phyloP scores from a whole-genome alignment of 2,329 filamentous ascomycete genomes.

The Westerdykella aurantiaca region DNA sequence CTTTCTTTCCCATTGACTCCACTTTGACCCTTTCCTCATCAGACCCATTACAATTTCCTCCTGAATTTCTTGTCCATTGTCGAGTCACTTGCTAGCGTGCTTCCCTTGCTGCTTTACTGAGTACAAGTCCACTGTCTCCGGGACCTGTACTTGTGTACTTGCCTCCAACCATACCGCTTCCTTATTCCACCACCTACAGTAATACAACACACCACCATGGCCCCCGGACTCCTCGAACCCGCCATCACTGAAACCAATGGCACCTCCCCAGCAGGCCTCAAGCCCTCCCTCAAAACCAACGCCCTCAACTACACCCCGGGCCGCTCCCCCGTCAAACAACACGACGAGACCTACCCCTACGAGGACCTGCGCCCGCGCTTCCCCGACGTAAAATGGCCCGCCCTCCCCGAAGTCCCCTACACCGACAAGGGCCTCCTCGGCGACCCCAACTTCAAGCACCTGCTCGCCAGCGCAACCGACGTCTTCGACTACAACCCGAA shows the following conservation, averaged over 20 bases:
- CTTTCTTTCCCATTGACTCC: no score
- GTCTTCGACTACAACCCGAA: conserved; percentile 54
- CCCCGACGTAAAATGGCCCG: conserved; percentile 49
- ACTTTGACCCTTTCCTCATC: no score
- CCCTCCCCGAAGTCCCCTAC: conserved; percentile 46
- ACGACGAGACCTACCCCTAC: conserved; percentile 46
- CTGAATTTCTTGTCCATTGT: no score
- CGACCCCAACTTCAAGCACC: conserved; percentile 50
- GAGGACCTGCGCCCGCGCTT: conserved; percentile 50
- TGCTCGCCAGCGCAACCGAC: conserved; percentile 48
- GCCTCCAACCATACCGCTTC: no score
- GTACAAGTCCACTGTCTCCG: no score
- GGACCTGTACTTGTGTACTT: no score
- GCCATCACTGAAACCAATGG: conserved; percentile 11
- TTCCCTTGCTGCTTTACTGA: no score
- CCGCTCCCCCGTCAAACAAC: conserved; percentile 40
- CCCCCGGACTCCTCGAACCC: conserved; percentile 31
- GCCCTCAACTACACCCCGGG: conserved; percentile 45
- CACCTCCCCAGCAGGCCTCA: conserved; percentile 6
- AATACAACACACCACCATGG: conserved; percentile 18
- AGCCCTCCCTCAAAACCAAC: conserved; percentile 16
- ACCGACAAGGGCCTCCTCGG: conserved; percentile 51
- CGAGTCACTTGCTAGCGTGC: no score
- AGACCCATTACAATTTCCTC: no score
- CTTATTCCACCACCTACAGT: no score